Conservation (phyloP, 1,284 basidiomycete species). For the Apiotrichum domesticum region DNA sequence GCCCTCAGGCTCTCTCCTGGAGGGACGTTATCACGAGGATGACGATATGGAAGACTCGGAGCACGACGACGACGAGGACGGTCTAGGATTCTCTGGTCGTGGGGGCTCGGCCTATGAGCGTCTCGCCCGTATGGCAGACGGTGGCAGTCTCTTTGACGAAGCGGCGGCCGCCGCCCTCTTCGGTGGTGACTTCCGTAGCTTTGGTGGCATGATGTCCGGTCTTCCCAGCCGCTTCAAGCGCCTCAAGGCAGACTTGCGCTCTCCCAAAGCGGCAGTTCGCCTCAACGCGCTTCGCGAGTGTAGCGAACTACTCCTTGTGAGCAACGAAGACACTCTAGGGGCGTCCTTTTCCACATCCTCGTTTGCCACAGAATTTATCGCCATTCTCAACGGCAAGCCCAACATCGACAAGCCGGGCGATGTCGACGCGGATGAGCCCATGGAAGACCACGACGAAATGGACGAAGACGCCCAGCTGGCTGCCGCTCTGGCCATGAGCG, state of each 20-base stretch:
- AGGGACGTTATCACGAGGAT: slow-evolving; percentile 57
- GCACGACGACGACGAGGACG: slow-evolving; percentile 46
- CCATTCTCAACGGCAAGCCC: slow-evolving; percentile 75
- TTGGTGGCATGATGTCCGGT: slow-evolving; percentile 85
- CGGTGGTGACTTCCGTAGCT: slow-evolving; percentile 46
- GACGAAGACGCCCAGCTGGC: slow-evolving; percentile 81
- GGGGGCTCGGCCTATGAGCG: slow-evolving; percentile 25
- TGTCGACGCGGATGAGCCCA: slow-evolving; percentile 44
- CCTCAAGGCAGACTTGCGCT: slow-evolving; percentile 81
- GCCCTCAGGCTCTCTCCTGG: slow-evolving; percentile 19
- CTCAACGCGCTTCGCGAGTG: slow-evolving; percentile 89
- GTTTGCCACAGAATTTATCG: slow-evolving; percentile 87
- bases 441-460: slow-evolving; percentile 32
- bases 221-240: slow-evolving; percentile 77
- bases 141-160: slow-evolving; percentile 55
- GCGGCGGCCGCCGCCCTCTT: slow-evolving; percentile 66
- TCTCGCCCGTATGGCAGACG: slow-evolving; percentile 51
- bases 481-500: slow-evolving; percentile 61
- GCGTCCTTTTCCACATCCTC: slow-evolving; percentile 82
- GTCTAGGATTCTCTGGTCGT: slow-evolving; percentile 45
- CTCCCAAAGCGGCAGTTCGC: slow-evolving; percentile 70
- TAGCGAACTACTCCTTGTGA: slow-evolving; percentile 89
- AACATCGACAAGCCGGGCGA: slow-evolving; percentile 31
- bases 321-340: slow-evolving; percentile 92
- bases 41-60: slow-evolving; percentile 67